These are phyloP conservation scores for Hamamelis virginiana DNA, from an alignment of 164 flowering plant species.

Conservation along the genomic window DNA sequence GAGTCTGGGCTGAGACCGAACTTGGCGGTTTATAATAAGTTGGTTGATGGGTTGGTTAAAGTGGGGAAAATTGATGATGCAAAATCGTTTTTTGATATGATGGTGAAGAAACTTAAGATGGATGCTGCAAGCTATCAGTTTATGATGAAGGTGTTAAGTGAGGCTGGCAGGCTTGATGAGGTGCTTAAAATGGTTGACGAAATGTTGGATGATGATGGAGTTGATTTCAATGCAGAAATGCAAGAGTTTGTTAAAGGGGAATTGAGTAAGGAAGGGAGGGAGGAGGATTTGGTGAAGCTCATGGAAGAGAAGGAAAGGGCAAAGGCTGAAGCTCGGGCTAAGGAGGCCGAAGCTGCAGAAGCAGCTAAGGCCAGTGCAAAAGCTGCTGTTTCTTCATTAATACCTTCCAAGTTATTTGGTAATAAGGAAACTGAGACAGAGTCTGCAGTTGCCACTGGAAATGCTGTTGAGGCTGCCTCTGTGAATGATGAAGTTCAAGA, in stretches of 20 bases:
- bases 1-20: slow-evolving; percentile 74
- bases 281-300: slow-evolving; percentile 66
- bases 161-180: slow-evolving; percentile 62
- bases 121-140: slow-evolving; percentile 57
- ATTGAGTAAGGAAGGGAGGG: slow-evolving; percentile 71
- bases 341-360: slow-evolving; percentile 57
- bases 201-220: slow-evolving; percentile 58
- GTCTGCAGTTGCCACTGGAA: slow-evolving; percentile 11
- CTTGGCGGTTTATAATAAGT: slow-evolving; percentile 59
- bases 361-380: slow-evolving; percentile 50
- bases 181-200: slow-evolving; percentile 54
- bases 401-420: slow-evolving; percentile 46
- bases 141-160: slow-evolving; percentile 65
- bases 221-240: slow-evolving; percentile 57
- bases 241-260: slow-evolving; percentile 64
- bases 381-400: slow-evolving; percentile 51
- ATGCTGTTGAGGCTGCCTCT: slow-evolving; percentile 14
- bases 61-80: slow-evolving; percentile 78
- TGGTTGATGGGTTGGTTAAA: slow-evolving; percentile 62
- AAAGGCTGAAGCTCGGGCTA: slow-evolving; percentile 61
- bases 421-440: slow-evolving; percentile 32
- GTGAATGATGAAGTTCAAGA: slow-evolving; percentile 9
- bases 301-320: slow-evolving; percentile 71
- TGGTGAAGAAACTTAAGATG: slow-evolving; percentile 81
- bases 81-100: slow-evolving; percentile 66